These are phyloP conservation scores for Pythium chondricola DNA, from an alignment of 352 stramenopile species.

Conservation along the genomic window DNA sequence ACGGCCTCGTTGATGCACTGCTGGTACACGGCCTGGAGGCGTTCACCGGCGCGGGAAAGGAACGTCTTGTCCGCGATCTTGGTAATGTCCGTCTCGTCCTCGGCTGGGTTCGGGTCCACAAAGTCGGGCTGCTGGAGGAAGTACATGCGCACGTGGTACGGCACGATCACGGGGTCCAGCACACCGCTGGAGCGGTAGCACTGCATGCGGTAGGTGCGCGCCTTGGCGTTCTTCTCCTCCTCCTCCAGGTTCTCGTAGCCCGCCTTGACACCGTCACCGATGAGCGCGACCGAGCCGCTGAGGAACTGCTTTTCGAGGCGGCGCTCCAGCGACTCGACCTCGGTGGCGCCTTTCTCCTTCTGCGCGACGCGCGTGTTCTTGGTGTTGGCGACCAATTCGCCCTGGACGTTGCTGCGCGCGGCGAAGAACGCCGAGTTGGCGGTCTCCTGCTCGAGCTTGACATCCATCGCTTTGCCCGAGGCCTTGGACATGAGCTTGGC, in stretches of 20 bases:
- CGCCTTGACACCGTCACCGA: conserved; percentile 73
- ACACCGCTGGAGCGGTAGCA: conserved; percentile 79
- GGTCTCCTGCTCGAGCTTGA: conserved; percentile 77
- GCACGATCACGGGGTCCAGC: conserved; percentile 61
- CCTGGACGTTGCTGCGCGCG: conserved; percentile 76
- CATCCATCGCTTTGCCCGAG: conserved; percentile 61
- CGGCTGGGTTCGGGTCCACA: conserved; percentile 40
- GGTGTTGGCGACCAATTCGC: conserved; percentile 23
- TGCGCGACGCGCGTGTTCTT: conserved; percentile 43
- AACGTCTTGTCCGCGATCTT: conserved; percentile 75
- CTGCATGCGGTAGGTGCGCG: conserved; percentile 71
- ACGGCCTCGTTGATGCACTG: conserved; percentile 66
- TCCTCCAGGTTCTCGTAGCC: conserved; percentile 74
- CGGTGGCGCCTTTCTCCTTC: conserved; percentile 47
- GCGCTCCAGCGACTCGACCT: conserved; percentile 69
- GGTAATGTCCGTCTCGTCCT: conserved; percentile 71
- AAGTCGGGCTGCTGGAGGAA: conserved; percentile 75
- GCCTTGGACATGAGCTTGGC: conserved; percentile 81
- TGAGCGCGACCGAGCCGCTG: conserved; percentile 54
- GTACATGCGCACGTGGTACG: conserved; percentile 83
- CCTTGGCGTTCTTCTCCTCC: conserved; percentile 38
- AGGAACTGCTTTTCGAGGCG: conserved; percentile 78
- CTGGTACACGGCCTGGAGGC: conserved; percentile 75
- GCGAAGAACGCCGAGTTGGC: conserved; percentile 74
- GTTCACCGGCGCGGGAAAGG: conserved; percentile 51